Evolutionary conservation across 192 early-diverging fungal genomes (phyloP), one percentile per base, ranked within the genome.

Genomic region (Backusella tarrabulga): DNA sequence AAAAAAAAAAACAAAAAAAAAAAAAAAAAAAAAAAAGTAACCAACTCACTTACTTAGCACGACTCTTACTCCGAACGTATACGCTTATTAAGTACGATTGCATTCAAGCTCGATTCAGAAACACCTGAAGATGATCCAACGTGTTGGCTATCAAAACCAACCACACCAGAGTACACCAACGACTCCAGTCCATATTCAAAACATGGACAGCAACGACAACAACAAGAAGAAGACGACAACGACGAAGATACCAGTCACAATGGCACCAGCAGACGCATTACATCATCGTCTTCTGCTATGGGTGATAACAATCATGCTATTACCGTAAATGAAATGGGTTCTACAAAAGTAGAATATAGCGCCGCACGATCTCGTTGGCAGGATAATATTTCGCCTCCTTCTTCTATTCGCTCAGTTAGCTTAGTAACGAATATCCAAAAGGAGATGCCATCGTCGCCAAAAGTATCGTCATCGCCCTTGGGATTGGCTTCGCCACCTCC

Each of bases 21-120:
- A 38, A 2, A 56, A 63, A 19, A 71, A 26, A 35, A 17, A 60
- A 35, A 23, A 74, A 74, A 11, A 56, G 63, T n/a, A 71, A 66
- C 17, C 32, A 32, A 67, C 50, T 54, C 42, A 63, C 56, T 38
- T 38, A 52, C 19, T 17, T 76, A 80, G 79, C 79, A 80, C 42
- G 73, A 75, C 19, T 76, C 79, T 14, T 80, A 80, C 38, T 80
- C 79, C 50, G 79, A 80, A 50, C 36, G 79, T 29, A 69, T 80
- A 29, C 74, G 74, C 3, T 34, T 80, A 29, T 26, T 80, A 40
- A 68, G 68, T 52, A 67, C 76, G 8, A 40, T 77, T 29, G 9
- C 76, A 60, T 60, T 50, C 17, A 77, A 70, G 36, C 71, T 67
- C 21, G 76, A 77, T 19, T n/a, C 21, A 26, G 68, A 77, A 9